Base-by-base conservation (phyloP, 305 asterid genomes). In the Stenogyne calaminthoides region DNA sequence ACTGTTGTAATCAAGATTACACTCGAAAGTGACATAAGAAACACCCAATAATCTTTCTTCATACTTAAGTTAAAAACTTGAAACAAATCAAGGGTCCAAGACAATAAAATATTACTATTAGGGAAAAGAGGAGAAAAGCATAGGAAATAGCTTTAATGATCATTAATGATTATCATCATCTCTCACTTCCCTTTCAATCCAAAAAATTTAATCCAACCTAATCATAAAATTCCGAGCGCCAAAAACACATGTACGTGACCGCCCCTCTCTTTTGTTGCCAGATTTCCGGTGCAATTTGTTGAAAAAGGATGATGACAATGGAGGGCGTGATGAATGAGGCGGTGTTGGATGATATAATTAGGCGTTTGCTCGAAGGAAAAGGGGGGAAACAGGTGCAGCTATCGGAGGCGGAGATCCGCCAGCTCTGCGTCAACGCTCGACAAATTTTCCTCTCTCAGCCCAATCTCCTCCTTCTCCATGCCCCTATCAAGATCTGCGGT, bases 401-500 rank as follows among this genome's bases (percentile, higher is more conserved):
- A 0, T 91, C 97, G 11, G 97, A 91, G 80, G 87, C 86, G 7
- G 97, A 91, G 94, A 89, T 91, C 86, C 92, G 96, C 16, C 96
- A 84, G 87, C 92, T 91, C 74, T 89, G 96, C 81, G 88, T 89
- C 81, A 86, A 85, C 79, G 94, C 92, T 29, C 87, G 96, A 32
- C 97, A 89, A 77, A 83, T 88, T 60, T 84, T 89, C 69, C 88
- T 89, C n/a, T 85, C 96, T 70, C 90, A 89, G 71, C 92, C 96
- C 70, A 86, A 65, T 78, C 92, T 91, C 71, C 90, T 91, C 52
- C 82, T 77, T 62, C 74, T 91, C 60, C 85, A 49, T 7, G 96
- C 97, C 64, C 97, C 97, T n/a, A 67, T 91, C 82, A 86, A 82
- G 90, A 89, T 89, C 84, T 88, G 97, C 29, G 97, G 96, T 91